Conservation (phyloP, 768 basidiomycete species). For the Tricholoma terreum region DNA sequence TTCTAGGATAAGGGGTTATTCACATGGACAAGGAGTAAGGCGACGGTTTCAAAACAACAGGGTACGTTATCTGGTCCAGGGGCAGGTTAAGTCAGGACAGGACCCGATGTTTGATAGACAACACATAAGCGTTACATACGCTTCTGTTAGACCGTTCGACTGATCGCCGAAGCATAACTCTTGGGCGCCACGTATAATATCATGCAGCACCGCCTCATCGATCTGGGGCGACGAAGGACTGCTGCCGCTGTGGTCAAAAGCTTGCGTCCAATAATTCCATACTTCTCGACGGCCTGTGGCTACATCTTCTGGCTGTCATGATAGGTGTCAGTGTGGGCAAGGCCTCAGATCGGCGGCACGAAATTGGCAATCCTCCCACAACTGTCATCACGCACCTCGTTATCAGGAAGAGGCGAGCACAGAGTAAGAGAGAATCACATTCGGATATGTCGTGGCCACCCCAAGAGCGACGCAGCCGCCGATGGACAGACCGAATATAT, state of each 20-base stretch:
- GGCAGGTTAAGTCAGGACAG: no score
- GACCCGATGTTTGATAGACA: not conserved
- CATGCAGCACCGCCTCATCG: constrained; percentile 11
- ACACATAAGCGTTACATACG: constrained; percentile 9
- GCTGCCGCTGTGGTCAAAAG: constrained; percentile 17
- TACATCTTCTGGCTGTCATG: constrained; percentile 16
- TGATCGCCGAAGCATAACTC: constrained; percentile 20
- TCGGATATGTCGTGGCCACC: constrained; percentile 19
- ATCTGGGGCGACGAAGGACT: not conserved
- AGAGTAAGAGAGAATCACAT: constrained; percentile 22
- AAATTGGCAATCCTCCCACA: no score
- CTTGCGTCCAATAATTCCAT: constrained; percentile 15
- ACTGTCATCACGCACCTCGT: constrained; percentile 20
- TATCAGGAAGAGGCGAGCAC: constrained; percentile 22
- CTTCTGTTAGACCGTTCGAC: constrained; percentile 9
- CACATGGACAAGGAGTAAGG: not conserved
- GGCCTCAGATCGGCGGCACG: not conserved
- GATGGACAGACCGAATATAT: constrained; percentile 26
- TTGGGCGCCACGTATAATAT: constrained; percentile 15
- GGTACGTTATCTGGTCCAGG: constrained; percentile 24
- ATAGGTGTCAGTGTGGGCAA: not conserved
- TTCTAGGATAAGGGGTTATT: constrained; percentile 4
- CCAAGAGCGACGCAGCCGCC: constrained; percentile 24
- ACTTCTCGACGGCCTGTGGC: constrained; percentile 17
- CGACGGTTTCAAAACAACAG: no score